Percentiles rank a stretch among this genome's conserved stretches.
phyloP scores from a whole-genome alignment of 2,329 filamentous ascomycete species.

The Xylariaceae sp. region DNA sequence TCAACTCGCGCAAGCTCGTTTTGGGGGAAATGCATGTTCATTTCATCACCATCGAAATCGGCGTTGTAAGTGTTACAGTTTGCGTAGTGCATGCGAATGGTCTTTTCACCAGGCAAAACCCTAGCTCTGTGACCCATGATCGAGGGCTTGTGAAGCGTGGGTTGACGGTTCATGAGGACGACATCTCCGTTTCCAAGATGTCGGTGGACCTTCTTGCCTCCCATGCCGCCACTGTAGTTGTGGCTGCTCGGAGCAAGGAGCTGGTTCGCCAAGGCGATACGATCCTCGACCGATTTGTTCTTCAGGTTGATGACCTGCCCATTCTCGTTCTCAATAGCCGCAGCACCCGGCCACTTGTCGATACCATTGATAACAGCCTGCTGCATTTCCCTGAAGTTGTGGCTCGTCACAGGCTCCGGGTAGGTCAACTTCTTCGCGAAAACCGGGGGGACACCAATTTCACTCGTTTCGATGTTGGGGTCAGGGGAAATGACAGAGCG shows the following conservation, averaged over 20 bases:
- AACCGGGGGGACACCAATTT: constrained; percentile 96
- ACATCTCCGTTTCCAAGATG: constrained; percentile 96
- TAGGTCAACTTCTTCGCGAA: constrained; percentile 96
- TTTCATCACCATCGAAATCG: constrained; percentile 98
- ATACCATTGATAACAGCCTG: constrained; percentile 93
- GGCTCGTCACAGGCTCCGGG: constrained; percentile 92
- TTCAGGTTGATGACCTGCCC: constrained; percentile 85
- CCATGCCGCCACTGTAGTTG: constrained; percentile 61
- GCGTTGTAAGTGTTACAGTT: constrained; percentile 99
- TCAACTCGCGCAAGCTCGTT: constrained; percentile 92
- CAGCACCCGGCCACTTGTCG: constrained; percentile 88
- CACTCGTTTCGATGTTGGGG: constrained; percentile 97
- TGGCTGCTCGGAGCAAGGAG: constrained; percentile 78
- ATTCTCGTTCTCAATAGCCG: constrained; percentile 92
- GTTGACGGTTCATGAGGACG: constrained; percentile 97
- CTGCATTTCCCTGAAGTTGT: constrained; percentile 94
- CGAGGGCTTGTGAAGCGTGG: constrained; percentile 94
- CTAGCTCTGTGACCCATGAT: constrained; percentile 97
- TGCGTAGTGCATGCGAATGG: constrained; percentile 98
- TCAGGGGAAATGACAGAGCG: constrained; percentile 97
- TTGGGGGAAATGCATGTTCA: constrained; percentile 99
- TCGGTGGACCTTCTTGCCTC: constrained; percentile 93
- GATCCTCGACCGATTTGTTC: constrained; percentile 82
- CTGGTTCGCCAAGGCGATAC: constrained; percentile 85
- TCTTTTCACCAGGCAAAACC: constrained; percentile 90